A percentile compares a stretch with the other conserved stretches of the same genome.
phyloP scores from a whole-genome alignment of 345 rosid genomes.

The Ceriops zippeliana region DNA sequence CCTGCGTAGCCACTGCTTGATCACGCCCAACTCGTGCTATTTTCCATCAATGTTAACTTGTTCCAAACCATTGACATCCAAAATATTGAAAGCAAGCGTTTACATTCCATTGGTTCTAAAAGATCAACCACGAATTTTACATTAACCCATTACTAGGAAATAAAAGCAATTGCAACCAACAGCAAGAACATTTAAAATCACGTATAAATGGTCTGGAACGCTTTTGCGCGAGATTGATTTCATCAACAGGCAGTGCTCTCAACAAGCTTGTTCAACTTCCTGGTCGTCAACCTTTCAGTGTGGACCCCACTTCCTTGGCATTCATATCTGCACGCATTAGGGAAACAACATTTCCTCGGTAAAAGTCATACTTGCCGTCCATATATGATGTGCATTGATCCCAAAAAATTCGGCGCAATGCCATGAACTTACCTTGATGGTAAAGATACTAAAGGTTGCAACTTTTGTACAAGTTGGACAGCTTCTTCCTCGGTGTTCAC shows the following conservation, averaged over 20 bases:
- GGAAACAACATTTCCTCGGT: not conserved
- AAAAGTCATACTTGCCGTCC: no score
- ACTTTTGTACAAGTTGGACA: slow-evolving; percentile 46
- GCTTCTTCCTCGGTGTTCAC: slow-evolving; percentile 61
- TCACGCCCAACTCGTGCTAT: no score
- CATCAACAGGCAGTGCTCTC: slow-evolving; percentile 44
- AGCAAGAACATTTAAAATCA: not conserved
- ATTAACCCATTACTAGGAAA: no score
- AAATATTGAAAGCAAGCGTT: no score
- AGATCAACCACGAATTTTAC: no score
- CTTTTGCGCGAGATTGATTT: not conserved
- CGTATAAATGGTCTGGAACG: not conserved
- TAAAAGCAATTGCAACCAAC: no score
- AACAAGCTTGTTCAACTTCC: slow-evolving; percentile 60
- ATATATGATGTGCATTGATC: no score
- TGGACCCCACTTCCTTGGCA: slow-evolving; percentile 46
- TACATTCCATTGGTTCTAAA: no score
- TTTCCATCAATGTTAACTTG: no score
- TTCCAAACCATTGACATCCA: no score
- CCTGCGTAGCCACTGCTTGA: no score
- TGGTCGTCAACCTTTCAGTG: slow-evolving; percentile 64
- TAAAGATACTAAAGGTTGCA: slow-evolving; percentile 63
- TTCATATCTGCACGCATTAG: slow-evolving; percentile 42
- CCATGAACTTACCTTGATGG: slow-evolving; percentile 46
- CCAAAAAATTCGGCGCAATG: not conserved